A percentile compares a stretch with the other conserved stretches of the same genome.
Evolutionary conservation across 2,329 filamentous ascomycete genomes (phyloP).

Genomic region (Diaporthe capsici): DNA sequence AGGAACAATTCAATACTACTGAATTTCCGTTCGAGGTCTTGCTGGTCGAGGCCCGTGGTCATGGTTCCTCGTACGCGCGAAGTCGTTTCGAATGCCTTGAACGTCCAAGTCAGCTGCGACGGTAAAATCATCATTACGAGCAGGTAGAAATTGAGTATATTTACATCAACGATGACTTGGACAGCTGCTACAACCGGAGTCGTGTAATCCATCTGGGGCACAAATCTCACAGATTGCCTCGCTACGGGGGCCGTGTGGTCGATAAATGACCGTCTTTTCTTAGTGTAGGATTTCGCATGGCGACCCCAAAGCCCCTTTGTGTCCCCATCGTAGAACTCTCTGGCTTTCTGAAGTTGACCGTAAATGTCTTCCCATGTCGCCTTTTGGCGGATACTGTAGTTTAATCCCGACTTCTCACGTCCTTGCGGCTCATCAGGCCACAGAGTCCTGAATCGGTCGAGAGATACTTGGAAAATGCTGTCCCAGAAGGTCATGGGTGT

Average conservation of each 20-base stretch:
- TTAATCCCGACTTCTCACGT: neutral
- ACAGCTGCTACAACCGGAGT: slow-evolving; percentile 1
- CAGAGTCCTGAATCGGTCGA: neutral
- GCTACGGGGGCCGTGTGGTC: neutral
- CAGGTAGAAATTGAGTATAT: rapidly evolving
- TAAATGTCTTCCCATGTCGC: slow-evolving; percentile 1
- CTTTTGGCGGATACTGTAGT: neutral
- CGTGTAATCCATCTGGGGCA: neutral
- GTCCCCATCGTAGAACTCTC: slow-evolving; percentile 6
- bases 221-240: slow-evolving; percentile 2
- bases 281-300: neutral
- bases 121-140: too few species aligned
- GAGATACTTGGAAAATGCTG: neutral
- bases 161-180: slow-evolving; percentile 3
- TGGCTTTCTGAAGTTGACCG: neutral
- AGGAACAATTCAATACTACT: neutral
- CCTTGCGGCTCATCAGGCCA: neutral
- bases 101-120: neutral
- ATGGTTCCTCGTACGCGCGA: neutral
- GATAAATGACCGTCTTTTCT: neutral
- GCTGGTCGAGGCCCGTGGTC: neutral
- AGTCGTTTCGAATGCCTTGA: neutral
- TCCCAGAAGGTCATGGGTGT: neutral
- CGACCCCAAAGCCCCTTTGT: neutral
- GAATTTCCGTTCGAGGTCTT: neutral